Base-by-base conservation (phyloP, 2,329 filamentous ascomycete species). In the Lachnellula suecica region DNA sequence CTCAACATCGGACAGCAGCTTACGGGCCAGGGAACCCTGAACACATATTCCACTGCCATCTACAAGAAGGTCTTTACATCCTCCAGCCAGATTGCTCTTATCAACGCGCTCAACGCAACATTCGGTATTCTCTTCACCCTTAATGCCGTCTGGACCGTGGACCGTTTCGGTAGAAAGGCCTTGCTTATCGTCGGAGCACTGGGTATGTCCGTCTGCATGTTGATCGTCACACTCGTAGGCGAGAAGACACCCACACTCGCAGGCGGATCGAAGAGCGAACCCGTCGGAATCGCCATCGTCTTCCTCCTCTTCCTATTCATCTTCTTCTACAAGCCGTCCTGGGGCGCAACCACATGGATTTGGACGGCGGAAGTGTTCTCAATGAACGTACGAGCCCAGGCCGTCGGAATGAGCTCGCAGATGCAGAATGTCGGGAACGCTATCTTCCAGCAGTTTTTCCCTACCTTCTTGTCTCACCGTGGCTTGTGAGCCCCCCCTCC, bases 1-100 rank as follows among this genome's bases (percentile, higher is more conserved):
- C 71, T 89, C 69, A 89, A 89, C 65, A 77, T 84, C 42, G 85
- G 85, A 42, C 86, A 88, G 68, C 86, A 89, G 68, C 76, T 89
- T 37, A 87, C 85, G 4, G 86, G 86, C 19, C 86, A 89, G 68
- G 85, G 86, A 55, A 85, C 84, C 0, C 76, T 89, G 58, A 89
- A 89, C 75, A 79, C 79, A 3, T 89, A 89, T 75, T 85, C 80
- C 23, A 87, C 84, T 20, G 79, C 81, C 61, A 85, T 89, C 62
- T 89, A 89, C 74, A 81, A 87, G 71, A 84, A 86, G 66, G 79
- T 88, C 22, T 89, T 86, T 74, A 75, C 72, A n/a, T 75, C 70
- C 49, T 72, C 70, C 50, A 72, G 77, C 43, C 81, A 77, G 22
- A 87, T 88, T 64, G 83, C 83, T 55, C 74, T 89, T 25, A 89